Conservation (phyloP, 495 filamentous ascomycete genomes). For the Penicillium crystallinum region DNA sequence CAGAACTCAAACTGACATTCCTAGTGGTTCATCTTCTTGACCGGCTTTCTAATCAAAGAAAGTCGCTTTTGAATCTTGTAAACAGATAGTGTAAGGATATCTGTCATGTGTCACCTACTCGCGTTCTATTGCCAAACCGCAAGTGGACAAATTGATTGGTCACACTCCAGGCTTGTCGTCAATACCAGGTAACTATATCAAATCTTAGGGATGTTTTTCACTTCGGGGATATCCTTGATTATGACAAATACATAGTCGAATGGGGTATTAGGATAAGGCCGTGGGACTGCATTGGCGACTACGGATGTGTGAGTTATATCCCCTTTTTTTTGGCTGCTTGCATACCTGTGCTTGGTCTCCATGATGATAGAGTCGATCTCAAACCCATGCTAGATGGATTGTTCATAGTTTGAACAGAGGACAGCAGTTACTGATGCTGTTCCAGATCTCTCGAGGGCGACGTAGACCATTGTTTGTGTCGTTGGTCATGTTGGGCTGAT, state of each 20-base stretch:
- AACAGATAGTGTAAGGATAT: not conserved
- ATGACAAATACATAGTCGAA: constrained; percentile 48
- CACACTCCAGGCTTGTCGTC: no score
- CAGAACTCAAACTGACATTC: not conserved
- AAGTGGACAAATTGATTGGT: no score
- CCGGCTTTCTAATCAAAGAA: not conserved
- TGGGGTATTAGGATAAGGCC: not conserved
- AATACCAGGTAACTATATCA: constrained; percentile 1
- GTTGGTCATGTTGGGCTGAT: not conserved
- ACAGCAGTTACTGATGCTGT: constrained; percentile 38
- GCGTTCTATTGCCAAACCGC: not conserved
- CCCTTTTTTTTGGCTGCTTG: not conserved
- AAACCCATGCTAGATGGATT: constrained; percentile 43
- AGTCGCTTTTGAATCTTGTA: not conserved
- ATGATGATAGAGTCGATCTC: constrained; percentile 39
- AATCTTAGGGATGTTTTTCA: constrained; percentile 20
- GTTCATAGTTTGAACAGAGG: constrained; percentile 51
- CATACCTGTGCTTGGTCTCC: constrained; percentile 19
- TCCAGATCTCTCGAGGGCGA: constrained; percentile 38
- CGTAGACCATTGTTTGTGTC: constrained; percentile 34
- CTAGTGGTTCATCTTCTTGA: not conserved
- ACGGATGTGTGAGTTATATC: not conserved
- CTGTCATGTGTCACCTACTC: not conserved
- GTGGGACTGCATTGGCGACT: constrained; percentile 10
- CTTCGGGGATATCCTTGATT: constrained; percentile 36